Evolutionary conservation across 129 eudicot genomes (phyloP), one percentile per base, ranked within the genome.

Genomic region (Flaveria bidentis): DNA sequence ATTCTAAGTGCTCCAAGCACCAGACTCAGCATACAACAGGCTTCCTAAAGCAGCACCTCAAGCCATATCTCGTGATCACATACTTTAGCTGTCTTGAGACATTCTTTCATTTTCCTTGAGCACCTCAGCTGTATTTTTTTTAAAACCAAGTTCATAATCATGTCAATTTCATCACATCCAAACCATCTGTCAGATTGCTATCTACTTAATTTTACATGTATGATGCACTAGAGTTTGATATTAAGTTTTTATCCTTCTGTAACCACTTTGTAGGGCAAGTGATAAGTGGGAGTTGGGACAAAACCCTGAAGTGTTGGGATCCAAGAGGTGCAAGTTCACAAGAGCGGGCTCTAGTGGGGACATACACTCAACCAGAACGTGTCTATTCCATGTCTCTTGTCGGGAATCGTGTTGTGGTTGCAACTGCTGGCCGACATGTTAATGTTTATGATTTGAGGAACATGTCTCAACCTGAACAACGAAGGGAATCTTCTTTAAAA

Each of bases 261-360:
- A 6, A 3, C 2, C 28, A 16, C 67, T 87, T 81, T 36, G 5
- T 72, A 91, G 99, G 99, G 25, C 99, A 94, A 86, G 97, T 94
- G 53, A 85, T 94, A 2, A 91, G 87, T 9, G 99, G 99, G 36
- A 94, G 97, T 83, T 94, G 99, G 97, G 99, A 94, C 90, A 91
- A 87, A 85, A 94, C 93, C 52, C 50, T 94, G 0, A 94, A 94
- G 78, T 94, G 99, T 76, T 94, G 99, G 99, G 99, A 94, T 85
- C 99, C 99, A 55, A 87, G 99, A 86, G 97, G 97, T 72, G 97
- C 96, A 55, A 89, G 90, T 74, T 89, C 93, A 69, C 96, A 87
- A 79, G 97, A 91, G 49, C 90, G 85, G 1, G 71, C 93, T 72
- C 96, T 91, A 58, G 96, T 89, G 41, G 99, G 97, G 52, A 89